Evolutionary conservation across 163 green algal species (phyloP).

Genomic region (Scenedesmus sp.): DNA sequence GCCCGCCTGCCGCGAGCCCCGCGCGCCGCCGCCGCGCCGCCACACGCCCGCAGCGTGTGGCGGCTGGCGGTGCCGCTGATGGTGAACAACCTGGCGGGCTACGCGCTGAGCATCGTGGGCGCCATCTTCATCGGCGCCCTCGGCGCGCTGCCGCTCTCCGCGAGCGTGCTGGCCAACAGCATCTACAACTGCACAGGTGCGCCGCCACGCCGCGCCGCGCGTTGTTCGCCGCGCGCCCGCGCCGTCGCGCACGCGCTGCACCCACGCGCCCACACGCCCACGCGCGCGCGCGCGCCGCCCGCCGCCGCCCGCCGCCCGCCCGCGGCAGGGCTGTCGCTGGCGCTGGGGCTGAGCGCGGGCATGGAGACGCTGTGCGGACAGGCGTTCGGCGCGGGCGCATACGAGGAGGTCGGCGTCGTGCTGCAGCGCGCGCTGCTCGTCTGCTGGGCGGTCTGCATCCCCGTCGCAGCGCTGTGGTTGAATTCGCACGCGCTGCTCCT

Average conservation of each 20-base stretch:
- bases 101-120: constrained; percentile 32
- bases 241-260: no score
- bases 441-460: constrained; percentile 56
- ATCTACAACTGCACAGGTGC: constrained; percentile 65
- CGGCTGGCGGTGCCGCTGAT: constrained; percentile 25
- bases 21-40: not conserved
- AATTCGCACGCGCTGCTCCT: constrained; percentile 43
- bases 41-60: constrained; percentile 30
- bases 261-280: no score
- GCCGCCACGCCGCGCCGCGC: not conserved
- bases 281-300: no score
- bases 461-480: constrained; percentile 50
- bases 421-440: constrained; percentile 65
- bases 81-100: constrained; percentile 47
- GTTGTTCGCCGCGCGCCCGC: no score
- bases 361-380: constrained; percentile 64
- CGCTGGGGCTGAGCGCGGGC: constrained; percentile 57
- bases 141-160: constrained; percentile 29
- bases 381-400: constrained; percentile 53
- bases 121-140: constrained; percentile 42
- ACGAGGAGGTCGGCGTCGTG: constrained; percentile 54
- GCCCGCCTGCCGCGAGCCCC: not conserved
- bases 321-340: constrained; percentile 32
- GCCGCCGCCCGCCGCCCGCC: not conserved
- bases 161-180: constrained; percentile 39